These are phyloP conservation scores for Colletotrichum sp. DNA, from an alignment of 2,329 filamentous ascomycete species.

Conservation along the genomic window DNA sequence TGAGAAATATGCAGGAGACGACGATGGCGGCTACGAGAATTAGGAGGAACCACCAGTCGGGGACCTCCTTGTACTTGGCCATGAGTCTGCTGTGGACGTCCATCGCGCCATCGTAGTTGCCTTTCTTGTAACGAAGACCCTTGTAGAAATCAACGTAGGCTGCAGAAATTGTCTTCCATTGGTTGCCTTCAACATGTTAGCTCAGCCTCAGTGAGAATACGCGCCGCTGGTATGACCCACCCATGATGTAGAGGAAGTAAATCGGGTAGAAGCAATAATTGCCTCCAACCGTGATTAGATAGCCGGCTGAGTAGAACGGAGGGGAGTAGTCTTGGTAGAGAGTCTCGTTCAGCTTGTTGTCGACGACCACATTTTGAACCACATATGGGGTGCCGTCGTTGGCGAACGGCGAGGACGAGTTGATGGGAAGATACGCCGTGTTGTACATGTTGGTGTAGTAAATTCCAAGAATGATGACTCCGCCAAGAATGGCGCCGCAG, in stretches of 20 bases:
- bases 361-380: constrained; percentile 36
- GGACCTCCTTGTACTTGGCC: constrained; percentile 48
- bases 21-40: constrained; percentile 39
- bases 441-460: constrained; percentile 48
- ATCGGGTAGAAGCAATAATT: constrained; percentile 50
- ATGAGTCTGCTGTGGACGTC: constrained; percentile 49
- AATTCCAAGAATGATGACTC: constrained; percentile 43
- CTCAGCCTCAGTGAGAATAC: accelerated
- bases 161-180: constrained; percentile 39
- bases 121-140: constrained; percentile 39
- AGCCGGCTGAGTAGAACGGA: constrained; percentile 48
- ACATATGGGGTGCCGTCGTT: constrained; percentile 44
- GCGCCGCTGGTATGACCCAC: not conserved
- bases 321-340: constrained; percentile 48
- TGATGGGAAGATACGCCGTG: constrained; percentile 52
- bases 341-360: constrained; percentile 40
- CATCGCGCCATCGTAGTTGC: constrained; percentile 45
- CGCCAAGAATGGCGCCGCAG: constrained; percentile 37
- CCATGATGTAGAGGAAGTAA: constrained; percentile 47
- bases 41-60: constrained; percentile 54
- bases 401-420: constrained; percentile 49
- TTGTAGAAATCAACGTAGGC: constrained; percentile 44
- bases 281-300: constrained; percentile 43
- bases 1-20: constrained; percentile 35
- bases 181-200: constrained; percentile 29